phyloP scores from a whole-genome alignment of 1,284 basidiomycete species.

The Stygiomarasmius scandens region DNA sequence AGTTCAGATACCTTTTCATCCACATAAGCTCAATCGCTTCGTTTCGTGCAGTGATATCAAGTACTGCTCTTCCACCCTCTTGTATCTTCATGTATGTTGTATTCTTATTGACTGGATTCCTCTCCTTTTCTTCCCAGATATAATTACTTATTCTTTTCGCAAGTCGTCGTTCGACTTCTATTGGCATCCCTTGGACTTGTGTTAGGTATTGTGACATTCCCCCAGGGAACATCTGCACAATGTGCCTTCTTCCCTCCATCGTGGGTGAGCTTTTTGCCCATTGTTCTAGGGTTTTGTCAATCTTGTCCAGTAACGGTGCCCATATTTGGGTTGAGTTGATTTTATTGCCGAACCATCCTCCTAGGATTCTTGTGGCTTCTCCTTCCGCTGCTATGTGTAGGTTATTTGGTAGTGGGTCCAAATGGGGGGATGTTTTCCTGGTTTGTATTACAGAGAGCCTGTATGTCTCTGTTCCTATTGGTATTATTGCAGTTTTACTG shows the following conservation, averaged over 20 bases:
- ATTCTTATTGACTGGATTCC: too few species aligned
- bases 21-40: constrained; percentile 21
- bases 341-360: constrained; percentile 20
- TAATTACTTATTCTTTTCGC: constrained; percentile 7
- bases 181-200: constrained; percentile 25
- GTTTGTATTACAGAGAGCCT: neutral
- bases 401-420: neutral
- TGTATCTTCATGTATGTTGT: neutral
- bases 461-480: neutral
- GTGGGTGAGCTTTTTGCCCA: constrained; percentile 18
- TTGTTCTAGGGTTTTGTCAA: constrained; percentile 1
- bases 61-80: constrained; percentile 17
- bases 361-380: constrained; percentile 14
- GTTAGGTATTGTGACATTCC: constrained; percentile 23
- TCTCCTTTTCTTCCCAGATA: too few species aligned
- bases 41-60: constrained; percentile 15
- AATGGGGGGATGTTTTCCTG: neutral
- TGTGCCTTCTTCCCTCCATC: constrained; percentile 17
- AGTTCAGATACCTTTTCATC: constrained; percentile 12
- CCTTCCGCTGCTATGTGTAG: constrained; percentile 9
- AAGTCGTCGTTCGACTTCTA: constrained; percentile 7
- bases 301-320: constrained; percentile 19
- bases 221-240: constrained; percentile 17
- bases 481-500: neutral
- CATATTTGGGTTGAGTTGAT: constrained; percentile 13